A percentile compares a stretch with the other conserved stretches of the same genome.
Evolutionary conservation across 352 stramenopile species (phyloP).

Genomic region (Globisporangium spinosum): DNA sequence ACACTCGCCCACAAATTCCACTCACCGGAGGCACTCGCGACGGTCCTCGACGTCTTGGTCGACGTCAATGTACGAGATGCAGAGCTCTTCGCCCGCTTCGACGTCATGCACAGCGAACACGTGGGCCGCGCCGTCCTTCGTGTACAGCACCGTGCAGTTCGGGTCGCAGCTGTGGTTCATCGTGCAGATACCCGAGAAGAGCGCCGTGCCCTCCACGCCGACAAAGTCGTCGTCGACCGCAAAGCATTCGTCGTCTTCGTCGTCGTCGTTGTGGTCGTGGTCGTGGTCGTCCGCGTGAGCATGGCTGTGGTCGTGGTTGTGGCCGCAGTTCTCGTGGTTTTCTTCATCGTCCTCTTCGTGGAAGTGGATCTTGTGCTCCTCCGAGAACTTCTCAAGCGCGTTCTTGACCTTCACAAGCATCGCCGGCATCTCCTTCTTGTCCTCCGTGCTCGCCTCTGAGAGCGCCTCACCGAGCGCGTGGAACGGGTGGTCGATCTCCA

Average conservation of each 20-base stretch:
- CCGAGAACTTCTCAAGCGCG: conserved; percentile 64
- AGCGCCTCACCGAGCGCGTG: conserved; percentile 63
- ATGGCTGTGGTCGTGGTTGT: conserved; percentile 35
- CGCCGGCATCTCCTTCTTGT: conserved; percentile 60
- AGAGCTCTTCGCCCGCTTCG: conserved; percentile 88
- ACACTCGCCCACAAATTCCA: background rate
- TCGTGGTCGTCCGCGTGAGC: conserved; percentile 20
- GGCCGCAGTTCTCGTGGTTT: conserved; percentile 19
- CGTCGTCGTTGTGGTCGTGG: conserved; percentile 33
- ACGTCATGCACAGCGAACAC: conserved; percentile 76
- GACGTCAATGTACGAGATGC: conserved; percentile 94
- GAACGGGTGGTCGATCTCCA: conserved; percentile 88
- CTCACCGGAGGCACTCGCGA: conserved; percentile 67
- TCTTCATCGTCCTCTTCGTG: conserved; percentile 31
- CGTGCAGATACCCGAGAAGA: conserved; percentile 91
- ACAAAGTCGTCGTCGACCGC: conserved; percentile 83
- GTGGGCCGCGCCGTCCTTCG: conserved; percentile 63
- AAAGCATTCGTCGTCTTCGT: conserved; percentile 38
- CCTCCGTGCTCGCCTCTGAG: conserved; percentile 45
- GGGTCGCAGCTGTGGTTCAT: conserved; percentile 96
- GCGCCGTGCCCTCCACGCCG: conserved; percentile 93
- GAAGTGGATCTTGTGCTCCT: conserved; percentile 44
- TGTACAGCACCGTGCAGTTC: conserved; percentile 91
- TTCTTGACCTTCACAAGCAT: conserved; percentile 61
- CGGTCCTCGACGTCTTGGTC: conserved; percentile 76